phyloP scores from a whole-genome alignment of 192 early-diverging fungal species.

The Backusella liffmaniae region DNA sequence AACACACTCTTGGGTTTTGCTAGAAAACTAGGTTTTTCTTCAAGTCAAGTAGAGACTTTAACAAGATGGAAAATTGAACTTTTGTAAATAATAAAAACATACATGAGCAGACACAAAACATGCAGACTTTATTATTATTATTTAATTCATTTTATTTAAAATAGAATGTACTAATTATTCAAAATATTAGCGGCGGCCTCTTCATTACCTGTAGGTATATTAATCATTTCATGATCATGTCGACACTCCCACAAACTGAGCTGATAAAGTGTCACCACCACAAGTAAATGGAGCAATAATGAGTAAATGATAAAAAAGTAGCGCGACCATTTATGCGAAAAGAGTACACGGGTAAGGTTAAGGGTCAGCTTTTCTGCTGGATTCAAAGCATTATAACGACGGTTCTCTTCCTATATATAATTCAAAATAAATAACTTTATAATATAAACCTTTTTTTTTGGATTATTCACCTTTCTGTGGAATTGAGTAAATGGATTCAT shows the following conservation, averaged over 20 bases:
- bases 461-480: slow-evolving; percentile 49
- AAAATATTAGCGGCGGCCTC: slow-evolving; percentile 10
- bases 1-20: slow-evolving; percentile 37
- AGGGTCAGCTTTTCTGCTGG: slow-evolving; percentile 71
- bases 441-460: background rate
- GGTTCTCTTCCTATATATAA: slow-evolving; percentile 57
- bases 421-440: too few relatives aligned
- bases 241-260: slow-evolving; percentile 65
- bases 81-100: background rate
- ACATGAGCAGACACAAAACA: background rate
- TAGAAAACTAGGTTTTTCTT: slow-evolving; percentile 17
- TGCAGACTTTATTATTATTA: background rate
- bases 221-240: slow-evolving; percentile 53
- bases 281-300: slow-evolving; percentile 74
- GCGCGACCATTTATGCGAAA: slow-evolving; percentile 68
- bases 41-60: background rate
- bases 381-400: slow-evolving; percentile 71
- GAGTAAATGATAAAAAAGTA: slow-evolving; percentile 68
- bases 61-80: slow-evolving; percentile 2
- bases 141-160: background rate
- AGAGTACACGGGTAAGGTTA: slow-evolving; percentile 58
- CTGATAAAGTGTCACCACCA: slow-evolving; percentile 69
- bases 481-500: slow-evolving; percentile 91
- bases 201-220: slow-evolving; percentile 17
- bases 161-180: background rate